Conservation (phyloP, 2,329 filamentous ascomycete genomes). For the Xylariaceae sp. region DNA sequence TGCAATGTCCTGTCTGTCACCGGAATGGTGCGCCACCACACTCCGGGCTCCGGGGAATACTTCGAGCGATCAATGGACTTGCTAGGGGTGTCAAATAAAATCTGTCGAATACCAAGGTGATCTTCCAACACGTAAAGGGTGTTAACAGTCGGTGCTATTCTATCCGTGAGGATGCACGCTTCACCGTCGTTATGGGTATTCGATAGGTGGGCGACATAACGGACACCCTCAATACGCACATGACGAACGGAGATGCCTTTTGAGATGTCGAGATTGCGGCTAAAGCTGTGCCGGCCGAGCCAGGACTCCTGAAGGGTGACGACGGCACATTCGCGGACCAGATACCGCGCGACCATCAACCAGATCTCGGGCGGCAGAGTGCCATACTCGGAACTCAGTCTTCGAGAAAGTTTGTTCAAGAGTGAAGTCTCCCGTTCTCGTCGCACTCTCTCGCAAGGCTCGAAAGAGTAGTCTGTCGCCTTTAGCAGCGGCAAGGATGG, state of each 20-base stretch:
- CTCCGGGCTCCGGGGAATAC: too few species aligned
- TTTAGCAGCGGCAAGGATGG: neutral
- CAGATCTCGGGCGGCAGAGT: neutral
- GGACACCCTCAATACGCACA: neutral
- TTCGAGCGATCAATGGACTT: too few species aligned
- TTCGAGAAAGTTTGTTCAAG: neutral
- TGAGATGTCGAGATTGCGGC: neutral
- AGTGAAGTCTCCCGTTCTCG: neutral
- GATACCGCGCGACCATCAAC: neutral
- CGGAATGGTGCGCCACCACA: too few species aligned
- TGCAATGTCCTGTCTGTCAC: too few species aligned
- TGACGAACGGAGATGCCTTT: neutral
- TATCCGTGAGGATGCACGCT: neutral
- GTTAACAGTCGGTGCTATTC: neutral
- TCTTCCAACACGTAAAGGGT: too few species aligned
- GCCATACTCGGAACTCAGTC: neutral
- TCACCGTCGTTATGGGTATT: neutral
- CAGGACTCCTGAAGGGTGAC: neutral
- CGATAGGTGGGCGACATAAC: neutral
- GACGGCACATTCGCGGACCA: neutral
- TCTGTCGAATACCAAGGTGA: too few species aligned
- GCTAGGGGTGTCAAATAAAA: too few species aligned
- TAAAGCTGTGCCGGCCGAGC: neutral
- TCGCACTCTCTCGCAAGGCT: neutral
- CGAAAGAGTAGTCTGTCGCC: conserved; percentile 1